Evolutionary conservation across 2,329 filamentous ascomycete species (phyloP), one percentile per base, ranked within the genome.

Genomic region (Fusarium udum): DNA sequence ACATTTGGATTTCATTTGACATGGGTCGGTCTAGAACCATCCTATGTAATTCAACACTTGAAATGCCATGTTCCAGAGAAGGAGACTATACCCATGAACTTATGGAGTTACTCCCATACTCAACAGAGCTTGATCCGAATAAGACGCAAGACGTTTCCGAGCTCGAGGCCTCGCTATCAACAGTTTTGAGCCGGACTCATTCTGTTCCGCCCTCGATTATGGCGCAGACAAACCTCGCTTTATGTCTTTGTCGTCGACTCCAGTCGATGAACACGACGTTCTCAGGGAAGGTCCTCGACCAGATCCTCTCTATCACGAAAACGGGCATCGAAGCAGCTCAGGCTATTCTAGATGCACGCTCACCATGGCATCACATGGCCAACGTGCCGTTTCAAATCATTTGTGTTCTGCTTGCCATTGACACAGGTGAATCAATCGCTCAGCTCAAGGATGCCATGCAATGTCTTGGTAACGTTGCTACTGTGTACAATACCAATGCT

Each of bases 351-450:
- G 80, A 82, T 5, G 78, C 79, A 15, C 80, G 82, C 18, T 81
- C 82, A 6, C 88, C 88, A 0, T 91, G 88, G 88, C 89, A 90
- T 72, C 88, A 90, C 64, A 84, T 88, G 51, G 87, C 87, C 34
- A 90, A 90, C 55, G 86, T 90, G 0, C 88, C 88, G 0, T 90
- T 90, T 68, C 88, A 90, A 60, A 84, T 88, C 1, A 83, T 90
- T 36, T 90, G 88, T 66, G 82, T 88, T 0, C 79, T 90, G 10
- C 80, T 90, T 4, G 87, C 86, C 0, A 87, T 90, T 55, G 88
- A 90, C 57, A 88, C 82, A 0, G 82, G 82, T 1, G 81, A 86
- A 2, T 86, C 86, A 0, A 79, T 89, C 1, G 80, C 81, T 1
- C 80, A 87, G 63, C 82, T 90, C 10, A 80, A 81, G 6, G 85